Percentiles rank a stretch among this genome's conserved stretches.
Evolutionary conservation across 78 protist genomes (phyloP).

Genomic region (Dictyostelium intermedium): DNA sequence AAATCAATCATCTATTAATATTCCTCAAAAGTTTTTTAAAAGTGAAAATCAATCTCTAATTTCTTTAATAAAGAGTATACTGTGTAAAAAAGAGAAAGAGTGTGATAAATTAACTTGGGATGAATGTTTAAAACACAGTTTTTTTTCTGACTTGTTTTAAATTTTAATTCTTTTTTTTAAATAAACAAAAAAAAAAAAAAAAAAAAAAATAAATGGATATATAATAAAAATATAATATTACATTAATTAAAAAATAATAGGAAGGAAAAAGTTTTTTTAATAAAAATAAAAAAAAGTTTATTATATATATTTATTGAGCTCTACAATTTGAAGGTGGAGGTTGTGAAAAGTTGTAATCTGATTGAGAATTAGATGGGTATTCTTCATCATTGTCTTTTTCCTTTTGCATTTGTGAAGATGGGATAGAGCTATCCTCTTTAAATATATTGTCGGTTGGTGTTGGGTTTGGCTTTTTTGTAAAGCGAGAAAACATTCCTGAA

Average conservation of each 20-base stretch:
- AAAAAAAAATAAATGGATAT: no score
- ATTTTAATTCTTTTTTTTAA: no score
- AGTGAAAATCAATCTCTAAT: neutral
- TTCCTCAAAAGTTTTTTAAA: neutral
- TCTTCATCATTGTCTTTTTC: neutral
- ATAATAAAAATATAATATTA: no score
- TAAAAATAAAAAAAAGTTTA: neutral
- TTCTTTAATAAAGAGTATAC: neutral
- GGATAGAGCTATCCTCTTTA: neutral
- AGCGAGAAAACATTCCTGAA: neutral
- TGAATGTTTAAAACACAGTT: neutral
- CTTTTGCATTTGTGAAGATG: neutral
- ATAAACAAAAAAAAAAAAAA: neutral
- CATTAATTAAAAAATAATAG: no score
- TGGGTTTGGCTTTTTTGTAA: neutral
- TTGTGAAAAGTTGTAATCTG: constrained; percentile 1
- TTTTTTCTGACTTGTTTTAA: neutral
- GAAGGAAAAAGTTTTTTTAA: no score
- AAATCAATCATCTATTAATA: neutral
- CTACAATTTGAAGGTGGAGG: neutral
- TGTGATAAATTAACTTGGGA: neutral
- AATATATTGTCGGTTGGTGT: neutral
- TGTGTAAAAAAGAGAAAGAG: neutral
- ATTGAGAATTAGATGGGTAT: neutral
- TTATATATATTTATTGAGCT: neutral